These are phyloP conservation scores for Harringtonia aguacate DNA, from an alignment of 2,329 filamentous ascomycete genomes.

Conservation along the genomic window DNA sequence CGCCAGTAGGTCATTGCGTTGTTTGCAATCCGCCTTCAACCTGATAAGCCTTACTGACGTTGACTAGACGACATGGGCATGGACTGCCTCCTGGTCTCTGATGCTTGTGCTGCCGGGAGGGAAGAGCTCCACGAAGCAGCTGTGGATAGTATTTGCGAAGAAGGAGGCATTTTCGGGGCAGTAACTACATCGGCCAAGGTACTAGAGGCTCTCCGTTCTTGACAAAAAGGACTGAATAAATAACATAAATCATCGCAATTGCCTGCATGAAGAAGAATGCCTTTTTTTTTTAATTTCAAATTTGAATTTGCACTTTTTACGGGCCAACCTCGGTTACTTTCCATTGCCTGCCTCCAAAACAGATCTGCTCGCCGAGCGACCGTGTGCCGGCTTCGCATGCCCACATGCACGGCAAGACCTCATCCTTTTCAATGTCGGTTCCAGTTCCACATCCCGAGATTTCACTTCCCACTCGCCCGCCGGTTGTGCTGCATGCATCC, in stretches of 20 bases:
- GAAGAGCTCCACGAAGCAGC: slow-evolving; percentile 6
- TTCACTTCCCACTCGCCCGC: neutral
- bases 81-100: slow-evolving; percentile 7
- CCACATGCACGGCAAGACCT: neutral
- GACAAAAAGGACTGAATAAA: too few relatives aligned
- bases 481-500: neutral
- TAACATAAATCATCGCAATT: too few relatives aligned
- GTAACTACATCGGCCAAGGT: slow-evolving; percentile 1
- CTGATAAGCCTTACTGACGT: too few relatives aligned
- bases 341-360: neutral
- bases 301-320: neutral
- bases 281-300: too few relatives aligned
- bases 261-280: too few relatives aligned
- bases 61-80: slow-evolving; percentile 7
- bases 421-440: neutral
- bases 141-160: slow-evolving; percentile 5
- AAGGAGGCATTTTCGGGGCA: slow-evolving; percentile 9
- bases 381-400: neutral
- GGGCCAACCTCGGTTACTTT: neutral
- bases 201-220: neutral
- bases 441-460: neutral
- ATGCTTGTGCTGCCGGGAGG: slow-evolving; percentile 5
- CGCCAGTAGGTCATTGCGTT: slow-evolving; percentile 2
- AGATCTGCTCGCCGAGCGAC: neutral
- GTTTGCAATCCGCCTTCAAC: neutral